These are phyloP conservation scores for Actinomortierella wolfii DNA, from an alignment of 371 early-diverging fungal species.

Conservation along the genomic window DNA sequence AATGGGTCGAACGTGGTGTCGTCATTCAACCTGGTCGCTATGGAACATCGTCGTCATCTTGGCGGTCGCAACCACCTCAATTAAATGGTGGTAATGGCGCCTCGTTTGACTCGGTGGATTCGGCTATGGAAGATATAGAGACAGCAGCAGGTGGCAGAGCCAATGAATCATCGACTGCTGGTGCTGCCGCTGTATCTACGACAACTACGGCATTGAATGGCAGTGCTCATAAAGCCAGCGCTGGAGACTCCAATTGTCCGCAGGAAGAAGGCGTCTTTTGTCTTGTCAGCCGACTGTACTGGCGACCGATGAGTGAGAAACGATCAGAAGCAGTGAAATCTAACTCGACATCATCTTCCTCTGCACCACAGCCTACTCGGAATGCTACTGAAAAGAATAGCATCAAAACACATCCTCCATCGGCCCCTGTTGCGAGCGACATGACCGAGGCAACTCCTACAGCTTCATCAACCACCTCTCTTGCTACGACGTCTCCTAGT, in stretches of 20 bases:
- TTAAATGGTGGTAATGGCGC: no score
- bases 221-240: neutral
- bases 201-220: neutral
- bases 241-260: neutral
- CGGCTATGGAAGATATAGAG: slow-evolving; percentile 7
- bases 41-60: slow-evolving; percentile 8
- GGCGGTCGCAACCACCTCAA: no score
- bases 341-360: no score
- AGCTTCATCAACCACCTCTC: no score
- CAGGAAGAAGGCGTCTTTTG: slow-evolving; percentile 45
- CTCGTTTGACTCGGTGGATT: no score
- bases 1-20: slow-evolving; percentile 46
- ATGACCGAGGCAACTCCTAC: no score
- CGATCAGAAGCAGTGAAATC: neutral
- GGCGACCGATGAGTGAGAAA: slow-evolving; percentile 12
- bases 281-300: slow-evolving; percentile 43
- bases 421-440: no score
- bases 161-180: neutral
- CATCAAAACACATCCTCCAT: no score
- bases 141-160: neutral
- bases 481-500: no score
- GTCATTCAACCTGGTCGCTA: slow-evolving; percentile 27
- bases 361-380: no score
- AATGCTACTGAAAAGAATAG: no score
- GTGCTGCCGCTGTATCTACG: neutral